phyloP scores from a whole-genome alignment of 2,329 filamentous ascomycete species.

The Berkeleyomyces basicola region DNA sequence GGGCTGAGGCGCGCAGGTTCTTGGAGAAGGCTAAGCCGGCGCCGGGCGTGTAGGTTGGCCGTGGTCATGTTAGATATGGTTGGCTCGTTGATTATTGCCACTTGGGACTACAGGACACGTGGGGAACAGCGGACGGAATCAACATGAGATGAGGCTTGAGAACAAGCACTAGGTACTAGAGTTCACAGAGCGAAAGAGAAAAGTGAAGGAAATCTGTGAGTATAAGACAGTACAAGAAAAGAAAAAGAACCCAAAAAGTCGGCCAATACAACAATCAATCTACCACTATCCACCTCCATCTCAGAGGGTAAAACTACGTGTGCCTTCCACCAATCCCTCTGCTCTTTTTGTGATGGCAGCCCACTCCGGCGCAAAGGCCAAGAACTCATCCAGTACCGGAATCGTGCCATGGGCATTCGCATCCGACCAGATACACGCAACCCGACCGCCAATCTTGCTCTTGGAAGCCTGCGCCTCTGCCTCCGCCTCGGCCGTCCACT shows the following conservation, averaged over 20 bases:
- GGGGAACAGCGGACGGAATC: neutral
- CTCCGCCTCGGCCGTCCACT: conserved; percentile 33
- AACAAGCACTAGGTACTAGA: neutral
- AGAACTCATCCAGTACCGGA: conserved; percentile 68
- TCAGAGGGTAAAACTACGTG: conserved; percentile 47
- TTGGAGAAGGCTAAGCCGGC: conserved; percentile 20
- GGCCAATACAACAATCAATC: neutral
- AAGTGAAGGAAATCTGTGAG: neutral
- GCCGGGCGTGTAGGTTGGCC: neutral
- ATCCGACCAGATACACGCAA: conserved; percentile 79
- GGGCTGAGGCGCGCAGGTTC: conserved; percentile 31
- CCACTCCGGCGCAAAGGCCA: conserved; percentile 66
- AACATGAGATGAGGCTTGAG: neutral
- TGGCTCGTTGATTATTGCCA: neutral
- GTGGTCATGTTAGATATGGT: neutral
- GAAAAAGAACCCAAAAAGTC: neutral
- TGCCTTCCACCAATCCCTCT: conserved; percentile 70
- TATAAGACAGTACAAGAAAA: neutral
- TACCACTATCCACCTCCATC: neutral
- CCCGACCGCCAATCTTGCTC: conserved; percentile 39
- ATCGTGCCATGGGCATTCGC: conserved; percentile 55
- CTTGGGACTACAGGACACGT: neutral
- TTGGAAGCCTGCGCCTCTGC: conserved; percentile 6
- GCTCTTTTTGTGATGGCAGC: conserved; percentile 55
- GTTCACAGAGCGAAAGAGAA: neutral